These are phyloP conservation scores for Annona squamosa DNA, from an alignment of 164 flowering plant species.

Conservation along the genomic window DNA sequence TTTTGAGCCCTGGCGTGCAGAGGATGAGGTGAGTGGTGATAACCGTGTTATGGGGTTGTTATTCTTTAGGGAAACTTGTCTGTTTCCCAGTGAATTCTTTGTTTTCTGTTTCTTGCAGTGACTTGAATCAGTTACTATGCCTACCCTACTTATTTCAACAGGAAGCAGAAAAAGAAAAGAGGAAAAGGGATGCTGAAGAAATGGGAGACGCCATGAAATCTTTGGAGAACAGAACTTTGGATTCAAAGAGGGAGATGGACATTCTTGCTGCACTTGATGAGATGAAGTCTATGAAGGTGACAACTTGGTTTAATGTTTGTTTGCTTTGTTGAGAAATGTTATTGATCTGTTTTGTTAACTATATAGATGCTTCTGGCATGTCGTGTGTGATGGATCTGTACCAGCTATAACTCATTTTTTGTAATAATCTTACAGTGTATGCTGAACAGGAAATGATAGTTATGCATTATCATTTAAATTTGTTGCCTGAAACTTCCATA, in stretches of 20 bases:
- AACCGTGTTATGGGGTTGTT: background rate
- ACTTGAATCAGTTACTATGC: constrained; percentile 1
- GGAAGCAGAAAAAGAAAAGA: constrained; percentile 52
- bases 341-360: too few relatives aligned
- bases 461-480: background rate
- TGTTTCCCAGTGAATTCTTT: background rate
- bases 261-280: constrained; percentile 90
- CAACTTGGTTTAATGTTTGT: background rate
- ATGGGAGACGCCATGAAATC: constrained; percentile 98
- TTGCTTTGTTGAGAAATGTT: background rate
- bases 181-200: constrained; percentile 73
- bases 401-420: background rate
- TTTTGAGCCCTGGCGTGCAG: constrained; percentile 96
- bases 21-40: constrained; percentile 59
- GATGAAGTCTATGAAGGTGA: constrained; percentile 95
- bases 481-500: background rate
- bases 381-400: too few relatives aligned
- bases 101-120: background rate
- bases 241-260: constrained; percentile 93
- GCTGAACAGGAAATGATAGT: background rate
- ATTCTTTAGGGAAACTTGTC: background rate
- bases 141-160: constrained; percentile 17
- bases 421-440: background rate
- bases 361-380: too few relatives aligned
- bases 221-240: constrained; percentile 80